Base-by-base conservation (phyloP, 2,329 filamentous ascomycete genomes). In the Cercospora janseana region DNA sequence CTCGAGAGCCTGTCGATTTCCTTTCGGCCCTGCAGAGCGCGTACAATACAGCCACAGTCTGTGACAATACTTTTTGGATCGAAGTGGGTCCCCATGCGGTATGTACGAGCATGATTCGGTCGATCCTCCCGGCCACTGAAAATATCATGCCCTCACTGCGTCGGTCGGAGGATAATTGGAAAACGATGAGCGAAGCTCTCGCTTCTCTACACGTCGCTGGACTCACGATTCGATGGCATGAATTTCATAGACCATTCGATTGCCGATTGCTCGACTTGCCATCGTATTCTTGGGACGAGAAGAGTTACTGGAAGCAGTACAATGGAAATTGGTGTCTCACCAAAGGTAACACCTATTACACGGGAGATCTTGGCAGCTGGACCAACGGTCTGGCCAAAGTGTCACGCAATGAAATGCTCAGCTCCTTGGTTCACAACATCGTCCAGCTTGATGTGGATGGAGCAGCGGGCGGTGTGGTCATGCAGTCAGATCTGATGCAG, bases 171-270 rank as follows among this genome's bases (percentile, higher is more conserved):
- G 21, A 43, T 13, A n/a, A 46, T 29, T 82, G 78, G 71, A 75
- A 72, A 56, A 79, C 76, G 0, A 62, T 85, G 2, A 67, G 73
- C 3, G 57, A 63, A 4, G 76, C 66, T 44, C 63, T 82, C 26
- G 71, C 71, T 46, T 66, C 72, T 0, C 68, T 87, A 0, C 76
- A 87, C 63, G 63, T 63, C 1, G 70, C 69, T 1, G 83, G 83
- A 0, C 57, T 82, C 2, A 67, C 73, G 3, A 66, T 87, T 16
- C 69, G 80, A 56, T 88, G 82, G 81, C 74, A 76, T 40, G 82
- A 82, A 62, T 82, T 78, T 57, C 67, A 76, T 21, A 66, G 63
- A 66, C 8, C 75, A 69, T 73, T 71, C 70, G 58, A 66, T 69
- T 0, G 51, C 21, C 29, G 66, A 68, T 0, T 53, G 21, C 26